Conservation (phyloP, 1,284 basidiomycete genomes). For the Ceratobasidium sp. region DNA sequence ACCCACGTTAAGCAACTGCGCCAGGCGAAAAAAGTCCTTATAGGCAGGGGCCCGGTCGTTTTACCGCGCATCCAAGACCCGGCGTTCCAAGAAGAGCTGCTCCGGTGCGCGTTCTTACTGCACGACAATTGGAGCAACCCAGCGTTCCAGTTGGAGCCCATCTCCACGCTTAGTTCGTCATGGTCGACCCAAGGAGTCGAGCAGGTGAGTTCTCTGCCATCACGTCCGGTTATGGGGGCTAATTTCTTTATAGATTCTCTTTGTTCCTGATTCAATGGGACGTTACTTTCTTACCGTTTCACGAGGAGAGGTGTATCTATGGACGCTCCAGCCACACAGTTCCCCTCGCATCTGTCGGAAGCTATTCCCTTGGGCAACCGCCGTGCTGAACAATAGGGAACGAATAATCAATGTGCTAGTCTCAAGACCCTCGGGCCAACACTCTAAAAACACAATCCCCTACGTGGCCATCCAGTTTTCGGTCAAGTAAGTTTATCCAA, state of each 20-base stretch:
- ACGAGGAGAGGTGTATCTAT: background rate
- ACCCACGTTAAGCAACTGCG: background rate
- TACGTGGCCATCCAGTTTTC: slow-evolving; percentile 27
- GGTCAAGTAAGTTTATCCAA: background rate
- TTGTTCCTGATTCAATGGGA: slow-evolving; percentile 35
- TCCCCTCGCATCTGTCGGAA: slow-evolving; percentile 16
- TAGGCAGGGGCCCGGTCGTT: slow-evolving; percentile 12
- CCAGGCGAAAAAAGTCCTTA: background rate
- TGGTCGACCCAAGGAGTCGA: slow-evolving; percentile 11
- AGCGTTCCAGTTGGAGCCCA: slow-evolving; percentile 12
- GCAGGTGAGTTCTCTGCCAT: slow-evolving; percentile 6
- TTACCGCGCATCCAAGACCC: background rate
- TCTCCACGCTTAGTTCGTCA: background rate
- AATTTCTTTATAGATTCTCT: slow-evolving; percentile 5
- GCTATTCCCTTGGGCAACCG: background rate
- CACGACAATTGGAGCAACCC: slow-evolving; percentile 9
- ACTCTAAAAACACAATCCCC: background rate
- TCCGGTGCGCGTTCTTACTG: slow-evolving; percentile 17
- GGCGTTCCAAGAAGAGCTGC: slow-evolving; percentile 28
- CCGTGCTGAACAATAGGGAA: background rate
- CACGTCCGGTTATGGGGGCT: background rate
- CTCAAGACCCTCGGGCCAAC: background rate
- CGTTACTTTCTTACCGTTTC: slow-evolving; percentile 30
- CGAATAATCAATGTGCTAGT: slow-evolving; percentile 16
- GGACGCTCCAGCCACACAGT: slow-evolving; percentile 32